These are phyloP conservation scores for Dictyophora rubrovolvata DNA, from an alignment of 768 basidiomycete species.

Conservation along the genomic window DNA sequence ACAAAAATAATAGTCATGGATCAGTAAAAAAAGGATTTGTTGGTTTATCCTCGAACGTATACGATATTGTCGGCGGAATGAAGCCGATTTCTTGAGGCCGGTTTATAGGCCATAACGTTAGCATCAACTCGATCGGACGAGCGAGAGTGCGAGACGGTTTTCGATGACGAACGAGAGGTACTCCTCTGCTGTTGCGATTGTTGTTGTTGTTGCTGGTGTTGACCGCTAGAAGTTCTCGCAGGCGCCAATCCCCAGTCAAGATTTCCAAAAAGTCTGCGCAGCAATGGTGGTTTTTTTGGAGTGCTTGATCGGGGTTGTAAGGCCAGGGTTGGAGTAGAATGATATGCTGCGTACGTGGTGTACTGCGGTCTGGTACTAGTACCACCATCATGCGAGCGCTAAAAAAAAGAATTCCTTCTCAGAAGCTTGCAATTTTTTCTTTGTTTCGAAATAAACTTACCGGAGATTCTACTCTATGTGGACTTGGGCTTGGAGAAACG, in stretches of 20 bases:
- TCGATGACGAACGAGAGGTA: conserved; percentile 7
- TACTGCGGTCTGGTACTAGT: not conserved
- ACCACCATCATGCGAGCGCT: not conserved
- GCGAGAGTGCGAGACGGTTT: conserved; percentile 4
- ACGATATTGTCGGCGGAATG: conserved; percentile 1
- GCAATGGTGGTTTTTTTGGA: conserved; percentile 4
- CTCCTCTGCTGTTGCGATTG: not conserved
- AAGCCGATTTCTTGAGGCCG: not conserved
- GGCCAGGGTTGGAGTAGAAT: conserved; percentile 6
- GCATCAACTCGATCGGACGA: conserved; percentile 1
- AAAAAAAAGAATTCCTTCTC: not conserved
- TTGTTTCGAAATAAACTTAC: not conserved
- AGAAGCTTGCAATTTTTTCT: not conserved
- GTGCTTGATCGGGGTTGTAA: not conserved
- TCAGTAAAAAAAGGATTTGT: not conserved
- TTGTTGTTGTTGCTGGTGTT: not conserved
- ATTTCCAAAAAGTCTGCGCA: conserved; percentile 4
- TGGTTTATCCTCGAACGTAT: conserved; percentile 2
- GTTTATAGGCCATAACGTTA: not conserved
- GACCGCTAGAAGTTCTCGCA: not conserved
- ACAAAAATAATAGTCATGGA: not conserved
- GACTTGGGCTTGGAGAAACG: not conserved
- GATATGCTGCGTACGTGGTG: not conserved
- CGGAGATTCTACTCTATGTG: not conserved
- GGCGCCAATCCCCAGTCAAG: conserved; percentile 3